Conservation (phyloP, 208 protist species). For the Entamoeba histolytica region DNA sequence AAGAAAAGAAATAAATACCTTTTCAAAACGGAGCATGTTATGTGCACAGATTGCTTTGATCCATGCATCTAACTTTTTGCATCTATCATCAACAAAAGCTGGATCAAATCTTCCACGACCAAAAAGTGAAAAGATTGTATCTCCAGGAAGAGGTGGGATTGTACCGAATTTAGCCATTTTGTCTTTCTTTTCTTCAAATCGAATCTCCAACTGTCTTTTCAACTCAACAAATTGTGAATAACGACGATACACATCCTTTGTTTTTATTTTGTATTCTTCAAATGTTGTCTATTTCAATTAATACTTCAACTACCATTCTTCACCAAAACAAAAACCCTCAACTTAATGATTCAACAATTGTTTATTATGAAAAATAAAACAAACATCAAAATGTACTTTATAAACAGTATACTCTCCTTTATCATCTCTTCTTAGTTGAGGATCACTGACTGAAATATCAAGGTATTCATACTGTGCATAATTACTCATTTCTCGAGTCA, state of each 20-base stretch:
- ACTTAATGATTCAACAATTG: no score
- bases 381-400: not conserved
- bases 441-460: not conserved
- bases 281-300: not conserved
- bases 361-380: not conserved
- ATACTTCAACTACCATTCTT: no score
- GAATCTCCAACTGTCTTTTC: not conserved
- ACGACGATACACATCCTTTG: not conserved
- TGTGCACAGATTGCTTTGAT: not conserved
- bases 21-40: not conserved
- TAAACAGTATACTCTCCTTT: not conserved
- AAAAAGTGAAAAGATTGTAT: not conserved
- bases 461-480: not conserved
- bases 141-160: not conserved
- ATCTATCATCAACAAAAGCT: not conserved
- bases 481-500: not conserved
- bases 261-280: not conserved
- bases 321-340: no score
- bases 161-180: not conserved
- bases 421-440: not conserved
- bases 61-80: not conserved
- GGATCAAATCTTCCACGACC: not conserved
- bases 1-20: not conserved
- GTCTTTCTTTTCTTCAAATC: not conserved
- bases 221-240: not conserved